A percentile compares a stretch with the other conserved stretches of the same genome.
Conservation (phyloP, 2,329 filamentous ascomycete species). For the Balansia obtecta region DNA sequence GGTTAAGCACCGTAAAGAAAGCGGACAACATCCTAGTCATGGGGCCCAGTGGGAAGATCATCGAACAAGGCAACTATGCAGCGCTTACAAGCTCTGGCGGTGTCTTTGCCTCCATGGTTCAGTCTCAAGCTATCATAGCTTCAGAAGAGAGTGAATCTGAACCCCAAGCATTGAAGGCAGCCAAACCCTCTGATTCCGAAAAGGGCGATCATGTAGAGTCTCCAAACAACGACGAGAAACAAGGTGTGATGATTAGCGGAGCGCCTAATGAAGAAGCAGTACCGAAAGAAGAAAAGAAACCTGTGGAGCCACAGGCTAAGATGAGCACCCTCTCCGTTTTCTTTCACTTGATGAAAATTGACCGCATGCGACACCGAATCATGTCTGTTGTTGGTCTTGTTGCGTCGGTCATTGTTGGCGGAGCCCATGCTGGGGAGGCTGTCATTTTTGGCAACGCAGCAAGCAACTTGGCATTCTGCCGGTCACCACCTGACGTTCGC, state of each 20-base stretch:
- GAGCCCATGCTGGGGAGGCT: neutral
- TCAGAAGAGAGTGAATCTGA: neutral
- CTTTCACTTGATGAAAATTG: constrained; percentile 1
- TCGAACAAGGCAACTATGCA: neutral
- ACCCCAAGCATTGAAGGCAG: neutral
- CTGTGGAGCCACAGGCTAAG: constrained; percentile 17
- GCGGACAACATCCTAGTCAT: constrained; percentile 21
- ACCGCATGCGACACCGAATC: neutral
- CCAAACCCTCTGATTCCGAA: neutral
- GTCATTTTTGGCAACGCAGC: neutral
- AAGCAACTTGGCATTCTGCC: neutral
- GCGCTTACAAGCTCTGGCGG: neutral
- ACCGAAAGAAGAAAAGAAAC: neutral
- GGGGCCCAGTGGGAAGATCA: constrained; percentile 7
- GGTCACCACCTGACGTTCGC: neutral
- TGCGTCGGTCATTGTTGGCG: neutral
- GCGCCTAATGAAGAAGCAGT: neutral
- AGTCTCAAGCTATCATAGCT: neutral
- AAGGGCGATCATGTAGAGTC: neutral
- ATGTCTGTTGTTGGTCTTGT: neutral
- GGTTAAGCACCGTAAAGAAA: constrained; percentile 5
- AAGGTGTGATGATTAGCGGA: neutral
- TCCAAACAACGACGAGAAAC: neutral
- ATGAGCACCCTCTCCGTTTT: neutral
- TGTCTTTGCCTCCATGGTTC: neutral